Conservation (phyloP, 2,329 filamentous ascomycete genomes). For the Fusarium virguliforme region DNA sequence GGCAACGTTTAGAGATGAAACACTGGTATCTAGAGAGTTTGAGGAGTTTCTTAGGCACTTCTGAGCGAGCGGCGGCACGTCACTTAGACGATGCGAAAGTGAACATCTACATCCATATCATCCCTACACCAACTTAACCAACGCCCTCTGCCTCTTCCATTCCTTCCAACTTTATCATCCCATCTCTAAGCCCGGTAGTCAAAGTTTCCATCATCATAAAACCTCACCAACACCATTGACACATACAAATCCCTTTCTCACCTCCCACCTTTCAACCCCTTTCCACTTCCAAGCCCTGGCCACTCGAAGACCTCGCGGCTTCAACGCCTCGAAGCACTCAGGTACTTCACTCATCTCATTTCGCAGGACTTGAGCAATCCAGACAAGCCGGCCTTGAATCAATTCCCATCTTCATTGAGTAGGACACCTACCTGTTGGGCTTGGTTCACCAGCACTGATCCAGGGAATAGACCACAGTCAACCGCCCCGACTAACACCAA, state of each 20-base stretch:
- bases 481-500: background rate
- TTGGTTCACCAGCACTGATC: background rate
- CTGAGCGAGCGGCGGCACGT: background rate
- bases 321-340: background rate
- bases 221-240: background rate
- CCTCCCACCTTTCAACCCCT: background rate
- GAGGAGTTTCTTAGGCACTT: background rate
- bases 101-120: background rate
- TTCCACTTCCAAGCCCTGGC: background rate
- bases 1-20: background rate
- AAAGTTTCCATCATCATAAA: background rate
- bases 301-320: background rate
- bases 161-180: background rate
- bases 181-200: background rate
- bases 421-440: background rate
- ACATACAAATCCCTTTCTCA: background rate
- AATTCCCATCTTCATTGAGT: background rate
- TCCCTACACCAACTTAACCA: background rate
- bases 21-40: background rate
- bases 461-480: background rate
- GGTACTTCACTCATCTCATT: accelerated
- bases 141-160: accelerated
- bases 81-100: accelerated
- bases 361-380: background rate
- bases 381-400: accelerated